A percentile compares a stretch with the other conserved stretches of the same genome.
phyloP scores from a whole-genome alignment of 345 rosid species.

The Moricandia moricandioides region DNA sequence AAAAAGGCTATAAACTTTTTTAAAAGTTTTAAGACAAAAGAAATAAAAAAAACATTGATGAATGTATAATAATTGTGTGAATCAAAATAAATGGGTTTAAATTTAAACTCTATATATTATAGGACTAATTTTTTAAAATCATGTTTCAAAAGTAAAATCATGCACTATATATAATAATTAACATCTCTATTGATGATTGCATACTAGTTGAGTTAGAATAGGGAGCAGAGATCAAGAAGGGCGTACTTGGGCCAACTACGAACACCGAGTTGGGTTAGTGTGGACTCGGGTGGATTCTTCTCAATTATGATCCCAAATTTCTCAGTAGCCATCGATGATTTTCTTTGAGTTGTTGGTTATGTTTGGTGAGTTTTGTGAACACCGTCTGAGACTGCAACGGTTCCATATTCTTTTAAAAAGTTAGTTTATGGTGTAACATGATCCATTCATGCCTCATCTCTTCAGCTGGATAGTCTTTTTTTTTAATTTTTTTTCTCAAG shows the following conservation, averaged over 20 bases:
- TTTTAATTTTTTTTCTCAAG: neutral
- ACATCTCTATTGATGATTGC: neutral
- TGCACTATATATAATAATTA: too few relatives aligned
- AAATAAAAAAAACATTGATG: too few relatives aligned
- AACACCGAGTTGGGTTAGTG: conserved; percentile 67
- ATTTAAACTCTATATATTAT: too few relatives aligned
- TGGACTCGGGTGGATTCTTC: conserved; percentile 70
- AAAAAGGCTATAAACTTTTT: neutral
- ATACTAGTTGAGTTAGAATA: neutral
- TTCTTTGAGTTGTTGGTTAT: neutral
- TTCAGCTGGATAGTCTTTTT: neutral
- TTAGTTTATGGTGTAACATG: neutral
- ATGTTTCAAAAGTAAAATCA: too few relatives aligned
- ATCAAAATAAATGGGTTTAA: too few relatives aligned
- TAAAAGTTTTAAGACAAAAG: too few relatives aligned
- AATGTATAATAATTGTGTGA: too few relatives aligned
- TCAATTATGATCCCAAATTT: conserved; percentile 64
- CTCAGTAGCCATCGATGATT: conserved; percentile 47
- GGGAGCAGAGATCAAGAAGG: neutral
- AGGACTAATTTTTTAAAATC: too few relatives aligned
- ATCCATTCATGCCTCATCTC: conserved; percentile 35
- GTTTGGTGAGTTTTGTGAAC: neutral
- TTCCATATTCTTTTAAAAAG: neutral
- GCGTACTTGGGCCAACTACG: conserved; percentile 77
- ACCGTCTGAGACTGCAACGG: neutral